phyloP scores from a whole-genome alignment of 495 filamentous ascomycete genomes.

The Aspergillus sclerotiicarbonarius region DNA sequence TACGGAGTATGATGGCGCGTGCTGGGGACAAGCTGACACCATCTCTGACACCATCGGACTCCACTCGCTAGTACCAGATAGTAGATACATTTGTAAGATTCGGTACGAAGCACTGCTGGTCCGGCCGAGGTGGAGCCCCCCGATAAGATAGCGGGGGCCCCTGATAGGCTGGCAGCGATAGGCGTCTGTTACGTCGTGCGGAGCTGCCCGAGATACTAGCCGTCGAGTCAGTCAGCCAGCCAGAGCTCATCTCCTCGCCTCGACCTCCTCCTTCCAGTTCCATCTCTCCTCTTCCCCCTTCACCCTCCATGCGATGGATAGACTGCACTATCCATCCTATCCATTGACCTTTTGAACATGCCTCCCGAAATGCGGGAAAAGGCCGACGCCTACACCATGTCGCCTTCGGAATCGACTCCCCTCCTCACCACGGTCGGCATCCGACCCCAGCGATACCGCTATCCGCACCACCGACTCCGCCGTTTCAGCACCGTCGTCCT shows the following conservation, averaged over 20 bases:
- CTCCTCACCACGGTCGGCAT: conserved; percentile 35
- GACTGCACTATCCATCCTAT: not conserved
- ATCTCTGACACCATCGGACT: not conserved
- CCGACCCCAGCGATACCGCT: conserved; percentile 54
- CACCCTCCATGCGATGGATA: not conserved
- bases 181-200: too few species aligned
- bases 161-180: not conserved
- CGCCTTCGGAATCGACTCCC: conserved; percentile 41
- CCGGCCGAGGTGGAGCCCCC: not conserved
- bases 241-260: not conserved
- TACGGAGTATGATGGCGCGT: not conserved
- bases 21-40: not conserved
- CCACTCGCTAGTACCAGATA: not conserved
- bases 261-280: not conserved
- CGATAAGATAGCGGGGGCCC: not conserved
- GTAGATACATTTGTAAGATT: not conserved
- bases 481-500: conserved; percentile 70
- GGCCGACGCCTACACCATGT: conserved; percentile 24
- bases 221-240: too few species aligned
- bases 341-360: conserved; percentile 2
- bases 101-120: not conserved
- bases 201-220: not conserved
- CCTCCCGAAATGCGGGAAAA: conserved; percentile 41
- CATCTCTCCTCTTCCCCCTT: conserved; percentile 1
- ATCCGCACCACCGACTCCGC: conserved; percentile 65